phyloP scores from a whole-genome alignment of 176 grass and related monocot genomes.

The Dendrocalamus sinicus region DNA sequence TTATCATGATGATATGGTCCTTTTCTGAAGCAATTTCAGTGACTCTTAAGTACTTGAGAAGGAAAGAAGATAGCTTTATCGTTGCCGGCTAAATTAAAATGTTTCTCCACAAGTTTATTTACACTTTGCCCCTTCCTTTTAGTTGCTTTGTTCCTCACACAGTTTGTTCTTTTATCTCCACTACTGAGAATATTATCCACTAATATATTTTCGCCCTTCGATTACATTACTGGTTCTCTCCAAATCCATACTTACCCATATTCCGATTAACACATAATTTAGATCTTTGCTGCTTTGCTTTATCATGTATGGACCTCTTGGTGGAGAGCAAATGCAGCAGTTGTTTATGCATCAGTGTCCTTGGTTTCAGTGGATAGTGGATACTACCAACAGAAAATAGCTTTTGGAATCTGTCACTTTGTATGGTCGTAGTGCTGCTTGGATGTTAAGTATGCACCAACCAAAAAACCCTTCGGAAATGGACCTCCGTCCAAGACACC shows the following conservation, averaged over 20 bases:
- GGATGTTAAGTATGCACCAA: slow-evolving; percentile 27
- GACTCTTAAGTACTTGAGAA: slow-evolving; percentile 1
- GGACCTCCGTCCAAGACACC: background rate
- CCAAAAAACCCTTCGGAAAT: background rate
- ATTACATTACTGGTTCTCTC: slow-evolving; percentile 16
- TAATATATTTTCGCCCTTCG: background rate
- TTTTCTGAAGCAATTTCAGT: slow-evolving; percentile 32
- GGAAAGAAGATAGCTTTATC: background rate
- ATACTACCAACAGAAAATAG: slow-evolving; percentile 44
- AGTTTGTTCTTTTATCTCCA: slow-evolving; percentile 30
- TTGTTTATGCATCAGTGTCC: background rate
- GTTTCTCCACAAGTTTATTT: background rate
- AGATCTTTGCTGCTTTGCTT: slow-evolving; percentile 11
- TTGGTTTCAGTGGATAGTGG: slow-evolving; percentile 37
- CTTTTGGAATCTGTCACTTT: slow-evolving; percentile 34
- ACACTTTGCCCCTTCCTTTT: slow-evolving; percentile 24
- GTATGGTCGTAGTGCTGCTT: slow-evolving; percentile 19
- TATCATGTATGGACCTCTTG: background rate
- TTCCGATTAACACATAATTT: slow-evolving; percentile 31
- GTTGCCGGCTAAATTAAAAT: background rate
- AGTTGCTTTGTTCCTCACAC: slow-evolving; percentile 25
- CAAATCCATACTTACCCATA: slow-evolving; percentile 39
- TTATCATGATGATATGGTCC: background rate
- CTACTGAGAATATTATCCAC: slow-evolving; percentile 36
- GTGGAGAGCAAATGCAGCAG: background rate